Base-by-base conservation (phyloP, 2,329 filamentous ascomycete genomes). In the Trichoderma sp. region DNA sequence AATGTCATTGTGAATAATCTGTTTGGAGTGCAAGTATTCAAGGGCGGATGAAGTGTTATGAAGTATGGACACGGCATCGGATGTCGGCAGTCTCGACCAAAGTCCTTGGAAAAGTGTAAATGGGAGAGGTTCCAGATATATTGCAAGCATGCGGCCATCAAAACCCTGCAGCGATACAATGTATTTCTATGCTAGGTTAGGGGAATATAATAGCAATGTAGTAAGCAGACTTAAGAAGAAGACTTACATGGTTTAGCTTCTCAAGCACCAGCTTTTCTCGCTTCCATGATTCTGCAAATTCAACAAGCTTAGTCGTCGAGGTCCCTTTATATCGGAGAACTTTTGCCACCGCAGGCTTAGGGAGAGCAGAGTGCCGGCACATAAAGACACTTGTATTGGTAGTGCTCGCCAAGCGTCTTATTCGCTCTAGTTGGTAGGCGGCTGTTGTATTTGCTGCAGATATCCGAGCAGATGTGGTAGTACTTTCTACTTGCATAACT, bases 1-100 rank as follows among this genome's bases (percentile, higher is more conserved):
- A 17, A 67, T 67, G 22, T 67, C 64, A 10, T 60, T 67, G 52
- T 67, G 64, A 13, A 60, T 9, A 27, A 53, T 34, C 6, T 50
- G 32, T 1, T 39, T 22, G 8, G 19, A n/a, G 10, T 10, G 17
- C 10, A 67, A 4, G 19, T 67, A 60, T 12, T 17, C 64, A 7
- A 67, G 25, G 17, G 64, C 64, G 6, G 39, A 53, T 22, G 54
- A 50, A 15, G 29, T 50, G 15, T 60, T 7, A 13, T 15, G 10
- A 2, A 60, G 25, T 29, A 61, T 54, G n/a, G 3, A 17, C 17
- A 5, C 13, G 13, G 25, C 25, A 12, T 61, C 64, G 1, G 27
- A 13, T 25, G 2, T 29, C 37, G 15, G n/a, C 4, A 66, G 15
- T 9, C 3, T 32, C 5, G 37, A n/a, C 13, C n/a, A 13, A 5